Percentiles rank a stretch among this genome's conserved stretches.
These are phyloP conservation scores for Candida multigemmis DNA, from an alignment of 805 yeast genomes.

Conservation along the genomic window DNA sequence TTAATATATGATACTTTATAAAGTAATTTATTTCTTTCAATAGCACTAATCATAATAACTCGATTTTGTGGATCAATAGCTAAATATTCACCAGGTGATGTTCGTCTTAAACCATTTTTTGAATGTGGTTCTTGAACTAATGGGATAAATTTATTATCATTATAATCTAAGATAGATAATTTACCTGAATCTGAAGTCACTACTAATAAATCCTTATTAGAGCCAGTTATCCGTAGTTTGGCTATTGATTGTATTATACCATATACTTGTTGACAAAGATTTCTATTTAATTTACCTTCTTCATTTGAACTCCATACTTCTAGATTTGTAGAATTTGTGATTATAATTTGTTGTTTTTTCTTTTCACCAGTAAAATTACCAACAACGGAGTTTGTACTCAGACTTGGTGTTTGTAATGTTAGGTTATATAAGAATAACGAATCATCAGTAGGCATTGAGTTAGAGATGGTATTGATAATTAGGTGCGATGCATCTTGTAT, in stretches of 20 bases:
- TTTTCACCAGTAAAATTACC: conserved; percentile 56
- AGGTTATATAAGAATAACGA: conserved; percentile 56
- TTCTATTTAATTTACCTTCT: conserved; percentile 43
- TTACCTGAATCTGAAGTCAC: conserved; percentile 78
- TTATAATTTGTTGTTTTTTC: conserved; percentile 53
- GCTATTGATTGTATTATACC: conserved; percentile 48
- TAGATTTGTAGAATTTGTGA: conserved; percentile 46
- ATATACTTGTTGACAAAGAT: conserved; percentile 40
- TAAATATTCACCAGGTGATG: conserved; percentile 67
- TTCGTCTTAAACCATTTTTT: conserved; percentile 66
- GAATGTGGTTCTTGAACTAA: conserved; percentile 56
- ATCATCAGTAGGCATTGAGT: no score
- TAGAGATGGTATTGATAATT: no score
- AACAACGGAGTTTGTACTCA: conserved; percentile 44
- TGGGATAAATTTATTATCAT: conserved; percentile 35
- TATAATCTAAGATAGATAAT: conserved; percentile 43
- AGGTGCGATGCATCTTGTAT: no score
- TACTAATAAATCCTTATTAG: conserved; percentile 48
- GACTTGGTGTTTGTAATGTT: conserved; percentile 56
- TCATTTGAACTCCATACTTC: conserved; percentile 47
- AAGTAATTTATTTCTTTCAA: conserved; percentile 68
- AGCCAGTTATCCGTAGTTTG: conserved; percentile 44
- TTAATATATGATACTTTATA: conserved; percentile 47
- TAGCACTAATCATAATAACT: conserved; percentile 59
- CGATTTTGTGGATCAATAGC: conserved; percentile 66